These are phyloP conservation scores for Condylostoma magnum DNA, from an alignment of 169 alveolate genomes.

Conservation along the genomic window DNA sequence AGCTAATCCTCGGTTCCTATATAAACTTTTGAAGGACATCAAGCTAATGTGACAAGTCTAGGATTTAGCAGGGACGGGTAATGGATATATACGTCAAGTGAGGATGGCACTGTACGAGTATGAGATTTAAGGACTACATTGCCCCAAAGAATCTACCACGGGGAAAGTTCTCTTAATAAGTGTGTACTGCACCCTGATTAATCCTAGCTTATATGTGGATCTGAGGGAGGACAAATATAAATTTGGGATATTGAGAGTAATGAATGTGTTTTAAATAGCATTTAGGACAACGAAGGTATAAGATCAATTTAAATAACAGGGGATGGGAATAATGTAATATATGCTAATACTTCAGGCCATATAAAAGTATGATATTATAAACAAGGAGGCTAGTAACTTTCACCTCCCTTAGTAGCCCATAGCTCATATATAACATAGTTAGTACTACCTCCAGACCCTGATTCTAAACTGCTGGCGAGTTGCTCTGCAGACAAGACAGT, in stretches of 20 bases:
- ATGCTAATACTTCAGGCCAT: conserved; percentile 59
- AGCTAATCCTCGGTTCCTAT: conserved; percentile 26
- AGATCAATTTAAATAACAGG: conserved; percentile 57
- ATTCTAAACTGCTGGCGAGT: conserved; percentile 53
- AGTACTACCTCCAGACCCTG: conserved; percentile 40
- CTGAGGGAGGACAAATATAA: conserved; percentile 53
- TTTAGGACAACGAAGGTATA: conserved; percentile 42
- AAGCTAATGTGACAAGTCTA: conserved; percentile 59
- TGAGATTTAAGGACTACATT: conserved; percentile 69
- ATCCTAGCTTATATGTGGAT: conserved; percentile 68
- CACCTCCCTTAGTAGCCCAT: conserved; percentile 60
- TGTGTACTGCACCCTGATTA: conserved; percentile 74
- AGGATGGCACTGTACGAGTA: conserved; percentile 69
- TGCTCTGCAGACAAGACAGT: conserved; percentile 69
- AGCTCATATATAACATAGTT: conserved; percentile 57
- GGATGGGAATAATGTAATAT: conserved; percentile 56
- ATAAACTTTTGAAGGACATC: conserved; percentile 63
- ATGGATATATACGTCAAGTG: conserved; percentile 72
- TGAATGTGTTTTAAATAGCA: conserved; percentile 5
- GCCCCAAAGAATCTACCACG: conserved; percentile 40
- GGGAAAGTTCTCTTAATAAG: conserved; percentile 50
- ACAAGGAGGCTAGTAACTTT: conserved; percentile 11
- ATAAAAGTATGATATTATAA: conserved; percentile 30
- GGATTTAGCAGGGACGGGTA: conserved; percentile 65
- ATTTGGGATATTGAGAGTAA: conserved; percentile 62